These are phyloP conservation scores for Capillidium rhysosporum DNA, from an alignment of 371 early-diverging fungal species.

Conservation along the genomic window DNA sequence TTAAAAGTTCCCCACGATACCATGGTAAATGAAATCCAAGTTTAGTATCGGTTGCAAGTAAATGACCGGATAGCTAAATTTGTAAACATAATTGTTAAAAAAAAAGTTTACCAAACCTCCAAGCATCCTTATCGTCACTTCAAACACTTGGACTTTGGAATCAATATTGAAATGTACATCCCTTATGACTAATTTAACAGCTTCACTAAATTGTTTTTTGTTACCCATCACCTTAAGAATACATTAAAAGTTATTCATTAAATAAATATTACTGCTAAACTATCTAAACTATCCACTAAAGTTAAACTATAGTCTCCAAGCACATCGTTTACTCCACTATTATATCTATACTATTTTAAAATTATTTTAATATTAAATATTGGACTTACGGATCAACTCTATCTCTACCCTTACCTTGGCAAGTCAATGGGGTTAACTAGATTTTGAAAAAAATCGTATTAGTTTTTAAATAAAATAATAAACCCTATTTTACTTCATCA, in stretches of 20 bases:
- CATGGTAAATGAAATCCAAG: constrained; percentile 25
- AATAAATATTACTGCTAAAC: constrained; percentile 37
- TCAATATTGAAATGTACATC: constrained; percentile 58
- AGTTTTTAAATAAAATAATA: neutral
- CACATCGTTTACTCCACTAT: constrained; percentile 66
- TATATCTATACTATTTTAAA: constrained; percentile 14
- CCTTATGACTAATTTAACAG: constrained; percentile 39
- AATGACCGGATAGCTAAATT: constrained; percentile 55
- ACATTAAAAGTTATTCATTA: neutral
- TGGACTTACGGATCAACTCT: constrained; percentile 25
- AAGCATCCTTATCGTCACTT: constrained; percentile 75
- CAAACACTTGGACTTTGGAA: constrained; percentile 84
- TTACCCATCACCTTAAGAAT: constrained; percentile 39
- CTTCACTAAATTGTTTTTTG: constrained; percentile 39
- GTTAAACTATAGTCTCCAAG: constrained; percentile 82
- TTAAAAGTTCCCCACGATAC: constrained; percentile 58
- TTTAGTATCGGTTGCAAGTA: constrained; percentile 51
- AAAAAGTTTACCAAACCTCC: constrained; percentile 49
- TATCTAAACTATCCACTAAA: constrained; percentile 74
- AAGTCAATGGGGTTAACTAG: constrained; percentile 61
- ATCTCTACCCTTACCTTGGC: constrained; percentile 63
- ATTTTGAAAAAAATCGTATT: neutral
- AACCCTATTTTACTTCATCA: constrained; percentile 44
- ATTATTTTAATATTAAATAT: neutral
- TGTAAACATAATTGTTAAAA: neutral